These are phyloP conservation scores for Gremmenia infestans DNA, from an alignment of 2,329 filamentous ascomycete genomes.

Conservation along the genomic window DNA sequence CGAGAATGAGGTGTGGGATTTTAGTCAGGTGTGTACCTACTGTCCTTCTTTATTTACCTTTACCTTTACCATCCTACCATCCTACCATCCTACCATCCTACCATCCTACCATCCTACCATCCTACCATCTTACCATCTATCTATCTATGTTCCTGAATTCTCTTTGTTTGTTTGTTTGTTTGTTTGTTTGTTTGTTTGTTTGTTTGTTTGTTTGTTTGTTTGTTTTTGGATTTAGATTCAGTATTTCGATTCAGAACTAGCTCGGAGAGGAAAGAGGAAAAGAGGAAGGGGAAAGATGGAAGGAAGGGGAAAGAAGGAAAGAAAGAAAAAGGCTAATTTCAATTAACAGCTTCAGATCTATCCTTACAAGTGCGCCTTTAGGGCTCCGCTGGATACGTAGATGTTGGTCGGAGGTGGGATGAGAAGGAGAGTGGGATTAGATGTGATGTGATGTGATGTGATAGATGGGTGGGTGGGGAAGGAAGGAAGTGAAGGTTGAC, in stretches of 20 bases:
- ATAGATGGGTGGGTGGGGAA: too few relatives aligned
- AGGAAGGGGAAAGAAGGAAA: too few relatives aligned
- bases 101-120: background rate
- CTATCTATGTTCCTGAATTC: too few relatives aligned
- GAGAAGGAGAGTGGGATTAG: background rate
- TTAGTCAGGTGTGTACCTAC: constrained; percentile 50
- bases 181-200: background rate
- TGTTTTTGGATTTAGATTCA: background rate
- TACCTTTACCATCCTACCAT: background rate
- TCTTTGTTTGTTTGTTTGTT: background rate
- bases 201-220: background rate
- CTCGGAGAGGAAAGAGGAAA: too few relatives aligned
- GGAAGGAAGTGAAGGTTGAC: too few relatives aligned
- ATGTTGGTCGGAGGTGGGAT: background rate
- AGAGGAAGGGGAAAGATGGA: background rate
- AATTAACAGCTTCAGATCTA: constrained; percentile 7
- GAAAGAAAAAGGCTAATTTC: background rate
- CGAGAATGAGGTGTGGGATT: constrained; percentile 72
- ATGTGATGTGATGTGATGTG: too few relatives aligned
- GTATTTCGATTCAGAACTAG: too few relatives aligned
- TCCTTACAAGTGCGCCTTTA: constrained; percentile 13
- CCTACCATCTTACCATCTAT: background rate
- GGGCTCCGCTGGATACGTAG: background rate
- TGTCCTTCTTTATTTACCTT: background rate
- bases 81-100: background rate